Evolutionary conservation across 1,284 basidiomycete genomes (phyloP).

Genomic region (Trametes hirsuta): DNA sequence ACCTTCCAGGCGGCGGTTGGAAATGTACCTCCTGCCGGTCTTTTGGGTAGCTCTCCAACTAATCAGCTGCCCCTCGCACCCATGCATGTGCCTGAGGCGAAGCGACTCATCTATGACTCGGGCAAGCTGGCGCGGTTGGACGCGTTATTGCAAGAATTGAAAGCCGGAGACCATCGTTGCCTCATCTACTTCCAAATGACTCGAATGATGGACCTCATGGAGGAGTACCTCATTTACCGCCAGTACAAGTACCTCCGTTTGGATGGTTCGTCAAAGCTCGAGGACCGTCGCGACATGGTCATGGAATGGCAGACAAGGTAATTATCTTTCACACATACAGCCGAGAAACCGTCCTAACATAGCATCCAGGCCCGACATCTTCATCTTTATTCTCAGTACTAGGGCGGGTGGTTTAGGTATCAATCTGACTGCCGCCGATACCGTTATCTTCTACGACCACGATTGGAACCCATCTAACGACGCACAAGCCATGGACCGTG

Average conservation of each 20-base stretch:
- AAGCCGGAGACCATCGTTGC: constrained; percentile 92
- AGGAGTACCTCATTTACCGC: constrained; percentile 97
- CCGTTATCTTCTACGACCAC: constrained; percentile 98
- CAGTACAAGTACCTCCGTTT: constrained; percentile 98
- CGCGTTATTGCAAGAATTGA: constrained; percentile 87
- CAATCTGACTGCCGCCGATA: constrained; percentile 97
- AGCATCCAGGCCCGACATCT: constrained; percentile 81
- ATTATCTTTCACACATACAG: constrained; percentile 28
- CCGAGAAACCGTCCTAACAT: background rate
- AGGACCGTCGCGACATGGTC: constrained; percentile 98
- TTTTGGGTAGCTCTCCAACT: constrained; percentile 68
- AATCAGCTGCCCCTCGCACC: constrained; percentile 84
- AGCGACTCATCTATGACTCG: constrained; percentile 96
- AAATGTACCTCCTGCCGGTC: constrained; percentile 67
- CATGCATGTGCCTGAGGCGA: constrained; percentile 95
- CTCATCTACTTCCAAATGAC: constrained; percentile 99
- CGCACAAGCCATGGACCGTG: constrained; percentile 99
- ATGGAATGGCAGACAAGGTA: constrained; percentile 99
- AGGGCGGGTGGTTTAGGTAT: constrained; percentile 98
- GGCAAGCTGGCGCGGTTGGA: constrained; percentile 95
- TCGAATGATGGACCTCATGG: constrained; percentile 99
- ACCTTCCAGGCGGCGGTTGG: constrained; percentile 60
- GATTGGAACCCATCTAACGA: constrained; percentile 99
- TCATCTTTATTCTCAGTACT: constrained; percentile 95
- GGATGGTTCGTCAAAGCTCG: constrained; percentile 94